Conservation (phyloP, 495 filamentous ascomycete genomes). For the Paragyromitra xinjiangensis region DNA sequence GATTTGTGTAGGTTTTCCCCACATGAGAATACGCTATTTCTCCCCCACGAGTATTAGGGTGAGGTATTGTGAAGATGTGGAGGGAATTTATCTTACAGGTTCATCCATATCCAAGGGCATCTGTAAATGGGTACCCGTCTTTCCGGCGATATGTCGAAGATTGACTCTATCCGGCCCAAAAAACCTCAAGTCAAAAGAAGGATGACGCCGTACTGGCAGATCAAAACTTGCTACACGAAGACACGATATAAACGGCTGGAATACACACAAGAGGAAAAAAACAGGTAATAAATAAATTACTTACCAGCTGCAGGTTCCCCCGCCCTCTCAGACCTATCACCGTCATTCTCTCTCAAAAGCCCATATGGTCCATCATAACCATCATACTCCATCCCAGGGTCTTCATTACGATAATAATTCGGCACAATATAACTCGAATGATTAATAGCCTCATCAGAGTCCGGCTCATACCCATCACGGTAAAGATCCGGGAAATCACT, state of each 20-base stretch:
- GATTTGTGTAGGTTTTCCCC: conserved; percentile 52
- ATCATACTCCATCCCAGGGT: conserved; percentile 21
- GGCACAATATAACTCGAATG: conserved; percentile 18
- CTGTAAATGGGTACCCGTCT: conserved; percentile 53
- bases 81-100: conserved; percentile 28
- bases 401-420: conserved; percentile 30
- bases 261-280: background rate
- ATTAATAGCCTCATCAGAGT: conserved; percentile 12
- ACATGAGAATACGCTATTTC: conserved; percentile 45
- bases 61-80: background rate
- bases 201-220: conserved; percentile 43
- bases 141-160: conserved; percentile 50
- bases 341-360: conserved; percentile 46
- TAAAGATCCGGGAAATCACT: conserved; percentile 6
- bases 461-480: conserved; percentile 10
- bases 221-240: conserved; percentile 13
- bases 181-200: conserved; percentile 46
- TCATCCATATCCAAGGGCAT: conserved; percentile 34
- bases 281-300: background rate
- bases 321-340: conserved; percentile 43
- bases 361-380: conserved; percentile 40
- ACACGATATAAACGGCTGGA: conserved; percentile 18
- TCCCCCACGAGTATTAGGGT: conserved; percentile 1
- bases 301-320: conserved; percentile 45
- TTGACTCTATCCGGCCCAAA: conserved; percentile 48